Evolutionary conservation across 306 rosid species (phyloP).

Genomic region (Senna siamea): DNA sequence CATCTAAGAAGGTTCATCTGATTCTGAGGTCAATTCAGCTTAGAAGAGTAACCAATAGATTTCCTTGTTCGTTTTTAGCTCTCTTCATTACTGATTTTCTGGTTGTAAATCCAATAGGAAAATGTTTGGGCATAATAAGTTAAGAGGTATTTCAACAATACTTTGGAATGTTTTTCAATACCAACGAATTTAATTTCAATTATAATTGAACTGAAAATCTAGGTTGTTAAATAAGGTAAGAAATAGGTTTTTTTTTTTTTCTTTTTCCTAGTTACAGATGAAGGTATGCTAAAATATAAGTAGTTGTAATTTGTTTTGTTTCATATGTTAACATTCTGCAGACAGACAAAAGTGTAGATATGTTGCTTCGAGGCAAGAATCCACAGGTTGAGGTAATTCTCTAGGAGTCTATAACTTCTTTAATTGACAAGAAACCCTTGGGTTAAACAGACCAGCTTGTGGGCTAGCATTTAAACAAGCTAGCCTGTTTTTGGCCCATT

Average conservation of each 20-base stretch:
- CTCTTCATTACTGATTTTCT: constrained; percentile 6
- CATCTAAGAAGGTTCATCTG: constrained; percentile 18
- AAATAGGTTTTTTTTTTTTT: constrained; percentile 4
- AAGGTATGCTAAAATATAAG: constrained; percentile 15
- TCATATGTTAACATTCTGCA: constrained; percentile 39
- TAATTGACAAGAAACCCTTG: constrained; percentile 19
- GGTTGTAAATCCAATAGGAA: background rate
- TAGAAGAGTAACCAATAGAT: background rate
- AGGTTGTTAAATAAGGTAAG: constrained; percentile 4
- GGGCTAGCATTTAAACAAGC: too few species aligned
- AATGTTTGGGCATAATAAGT: background rate
- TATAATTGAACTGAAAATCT: background rate
- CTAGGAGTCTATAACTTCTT: constrained; percentile 21
- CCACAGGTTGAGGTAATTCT: constrained; percentile 76
- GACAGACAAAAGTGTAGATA: constrained; percentile 76
- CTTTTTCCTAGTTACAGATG: background rate
- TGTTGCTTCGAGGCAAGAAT: constrained; percentile 57
- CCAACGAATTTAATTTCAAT: background rate
- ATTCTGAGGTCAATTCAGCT: constrained; percentile 11
- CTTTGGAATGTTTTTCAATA: background rate
- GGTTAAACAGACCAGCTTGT: too few species aligned
- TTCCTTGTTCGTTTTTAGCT: constrained; percentile 1
- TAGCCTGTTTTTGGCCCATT: too few species aligned
- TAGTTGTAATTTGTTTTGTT: constrained; percentile 27
- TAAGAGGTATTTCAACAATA: background rate